Base-by-base conservation (phyloP, 192 early-diverging fungal genomes). In the Lunasporangiospora selenospora region DNA sequence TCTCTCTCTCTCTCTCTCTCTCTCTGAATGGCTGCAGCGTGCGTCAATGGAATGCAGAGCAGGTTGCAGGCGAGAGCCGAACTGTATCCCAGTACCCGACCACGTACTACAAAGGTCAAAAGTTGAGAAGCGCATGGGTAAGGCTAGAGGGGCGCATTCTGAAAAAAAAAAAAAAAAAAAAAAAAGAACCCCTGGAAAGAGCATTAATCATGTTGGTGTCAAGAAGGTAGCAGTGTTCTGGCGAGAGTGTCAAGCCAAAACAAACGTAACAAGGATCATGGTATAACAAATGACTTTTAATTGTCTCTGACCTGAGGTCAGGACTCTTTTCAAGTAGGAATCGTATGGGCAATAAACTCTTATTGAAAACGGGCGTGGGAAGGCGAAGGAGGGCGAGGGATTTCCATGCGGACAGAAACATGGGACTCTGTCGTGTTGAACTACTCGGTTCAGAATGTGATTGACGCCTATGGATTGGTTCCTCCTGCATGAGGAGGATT, bases 1-100 rank as follows among this genome's bases (percentile, higher is more conserved):
- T 26, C 6, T 43, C 16, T 21, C 0, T 27, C 32, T 51, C 32
- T 24, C 19, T 38, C 33, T 49, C 31, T 19, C 27, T 58, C 40
- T 46, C 16, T 48, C 21, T 34, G 29, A 61, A 73, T 44, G 69
- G 52, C 18, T 55, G 53, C 26, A 73, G 62, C 43, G 33, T 21
- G 31, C 50, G 23, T 21, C 18, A 52, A 37, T 16, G 29, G n/a
- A n/a, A 27, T 32, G 50, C 32, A 7, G 50, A 34, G 21, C 18
- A 37, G n/a, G 33, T 36, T 6, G 26, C n/a, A 19, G 18, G 34
- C 1, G 8, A 37, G n/a, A 37, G 34, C 18, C 4, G 6, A 52
- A 18, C 16, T 1, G 2, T 7, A 26, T 6, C 18, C 21, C 3
- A 4, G 24, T 7, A 24, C 21, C n/a, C 12, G 41, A 39, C n/a